Conservation (phyloP, 2,329 filamentous ascomycete genomes). For the Ophiostoma tasmaniense region DNA sequence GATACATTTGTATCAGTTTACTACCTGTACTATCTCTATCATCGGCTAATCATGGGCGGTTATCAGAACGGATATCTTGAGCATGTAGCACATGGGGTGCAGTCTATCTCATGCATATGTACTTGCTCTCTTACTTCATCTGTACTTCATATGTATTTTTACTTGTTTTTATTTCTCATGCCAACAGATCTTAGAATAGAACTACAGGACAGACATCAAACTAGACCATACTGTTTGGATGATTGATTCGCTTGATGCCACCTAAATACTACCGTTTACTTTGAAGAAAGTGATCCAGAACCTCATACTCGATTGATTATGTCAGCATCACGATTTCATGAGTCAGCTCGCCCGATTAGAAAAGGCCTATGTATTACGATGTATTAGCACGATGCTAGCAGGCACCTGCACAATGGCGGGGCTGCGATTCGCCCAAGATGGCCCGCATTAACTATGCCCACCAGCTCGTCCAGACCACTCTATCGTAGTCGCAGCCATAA, state of each 20-base stretch:
- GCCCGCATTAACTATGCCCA: background rate
- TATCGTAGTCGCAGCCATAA: background rate
- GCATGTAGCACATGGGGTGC: background rate
- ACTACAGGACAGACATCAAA: background rate
- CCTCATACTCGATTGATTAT: background rate
- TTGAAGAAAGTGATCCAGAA: too few species aligned
- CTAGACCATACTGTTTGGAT: background rate
- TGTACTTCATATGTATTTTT: background rate
- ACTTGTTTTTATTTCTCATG: background rate
- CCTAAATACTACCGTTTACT: too few species aligned
- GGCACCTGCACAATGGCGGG: constrained; percentile 9
- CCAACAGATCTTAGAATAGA: background rate
- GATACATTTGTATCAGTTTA: background rate
- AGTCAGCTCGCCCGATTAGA: background rate
- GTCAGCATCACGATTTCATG: background rate
- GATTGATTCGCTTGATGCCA: too few species aligned
- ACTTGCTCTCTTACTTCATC: background rate
- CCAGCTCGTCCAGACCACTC: background rate
- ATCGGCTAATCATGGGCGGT: background rate
- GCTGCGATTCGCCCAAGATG: constrained; percentile 12
- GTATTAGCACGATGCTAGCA: background rate
- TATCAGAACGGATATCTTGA: background rate
- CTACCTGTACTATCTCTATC: background rate
- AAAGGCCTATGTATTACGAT: background rate
- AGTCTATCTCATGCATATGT: background rate